phyloP scores from a whole-genome alignment of 1,139 yeast genomes.

The Meyerozyma carpophila region DNA sequence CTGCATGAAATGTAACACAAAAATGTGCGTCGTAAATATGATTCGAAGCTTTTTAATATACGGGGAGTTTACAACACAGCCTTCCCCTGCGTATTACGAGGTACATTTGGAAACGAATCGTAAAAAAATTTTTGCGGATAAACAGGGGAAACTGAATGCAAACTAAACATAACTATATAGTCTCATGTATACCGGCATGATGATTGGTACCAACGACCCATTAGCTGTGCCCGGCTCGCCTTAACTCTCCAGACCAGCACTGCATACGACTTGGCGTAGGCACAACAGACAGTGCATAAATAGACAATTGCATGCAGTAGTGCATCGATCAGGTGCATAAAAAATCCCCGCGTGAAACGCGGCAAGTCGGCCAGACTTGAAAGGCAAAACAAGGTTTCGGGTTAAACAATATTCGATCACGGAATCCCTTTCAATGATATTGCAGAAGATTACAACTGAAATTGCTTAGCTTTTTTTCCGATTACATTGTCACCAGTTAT shows the following conservation, averaged over 20 bases:
- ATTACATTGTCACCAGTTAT: too few species aligned
- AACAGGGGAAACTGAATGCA: not conserved
- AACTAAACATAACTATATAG: not conserved
- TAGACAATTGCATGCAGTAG: not conserved
- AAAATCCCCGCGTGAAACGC: not conserved
- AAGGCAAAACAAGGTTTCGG: too few species aligned
- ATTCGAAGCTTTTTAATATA: constrained; percentile 1
- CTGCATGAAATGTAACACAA: constrained; percentile 1
- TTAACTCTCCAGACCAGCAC: not conserved
- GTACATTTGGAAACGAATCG: not conserved
- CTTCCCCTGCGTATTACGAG: constrained; percentile 1
- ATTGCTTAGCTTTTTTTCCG: not conserved
- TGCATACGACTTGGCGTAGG: not conserved
- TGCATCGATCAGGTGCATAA: not conserved
- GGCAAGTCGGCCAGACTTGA: not conserved
- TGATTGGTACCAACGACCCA: too few species aligned
- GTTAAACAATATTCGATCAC: not conserved
- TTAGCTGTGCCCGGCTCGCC: too few species aligned
- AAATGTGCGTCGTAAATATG: constrained; percentile 1
- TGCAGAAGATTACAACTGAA: not conserved
- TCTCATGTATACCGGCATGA: not conserved
- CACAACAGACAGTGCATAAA: not conserved
- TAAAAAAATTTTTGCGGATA: not conserved
- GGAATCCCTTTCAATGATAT: not conserved
- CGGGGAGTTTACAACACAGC: constrained; percentile 1